phyloP scores from a whole-genome alignment of 371 early-diverging fungal genomes.

The Mucor circinelloides region DNA sequence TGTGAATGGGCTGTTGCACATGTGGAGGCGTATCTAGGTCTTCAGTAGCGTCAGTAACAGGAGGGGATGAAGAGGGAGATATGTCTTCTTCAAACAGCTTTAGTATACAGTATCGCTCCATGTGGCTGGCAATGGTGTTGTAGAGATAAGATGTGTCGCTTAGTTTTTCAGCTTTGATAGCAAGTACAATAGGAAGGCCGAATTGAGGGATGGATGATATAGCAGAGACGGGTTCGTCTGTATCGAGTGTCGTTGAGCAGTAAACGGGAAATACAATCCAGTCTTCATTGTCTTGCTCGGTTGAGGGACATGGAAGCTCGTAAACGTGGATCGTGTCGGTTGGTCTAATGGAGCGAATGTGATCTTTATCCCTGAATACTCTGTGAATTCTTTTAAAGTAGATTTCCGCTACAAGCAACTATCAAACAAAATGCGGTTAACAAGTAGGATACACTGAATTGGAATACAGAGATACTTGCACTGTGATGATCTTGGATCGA shows the following conservation, averaged over 20 bases:
- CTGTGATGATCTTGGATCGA: neutral
- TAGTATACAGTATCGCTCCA: conserved; percentile 28
- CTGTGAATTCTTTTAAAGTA: conserved; percentile 53
- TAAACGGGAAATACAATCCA: conserved; percentile 43
- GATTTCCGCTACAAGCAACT: conserved; percentile 60
- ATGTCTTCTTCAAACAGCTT: conserved; percentile 9
- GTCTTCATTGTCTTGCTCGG: conserved; percentile 3
- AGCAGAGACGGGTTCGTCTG: neutral
- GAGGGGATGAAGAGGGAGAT: neutral
- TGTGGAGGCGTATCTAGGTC: neutral
- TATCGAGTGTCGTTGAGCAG: conserved; percentile 16
- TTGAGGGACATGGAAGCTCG: conserved; percentile 47
- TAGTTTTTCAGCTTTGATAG: conserved; percentile 21
- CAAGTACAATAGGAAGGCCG: conserved; percentile 38
- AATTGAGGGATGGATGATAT: conserved; percentile 11
- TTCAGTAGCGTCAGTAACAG: neutral
- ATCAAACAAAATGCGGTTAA: neutral
- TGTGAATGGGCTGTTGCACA: conserved; percentile 29
- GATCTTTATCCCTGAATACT: conserved; percentile 55
- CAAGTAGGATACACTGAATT: too few relatives aligned
- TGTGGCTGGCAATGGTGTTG: conserved; percentile 20
- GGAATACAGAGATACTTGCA: neutral
- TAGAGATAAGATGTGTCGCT: conserved; percentile 17
- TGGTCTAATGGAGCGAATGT: conserved; percentile 45
- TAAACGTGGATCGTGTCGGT: conserved; percentile 61